Conservation (phyloP, 176 grass and related monocot genomes). For the Elymus sibiricus region DNA sequence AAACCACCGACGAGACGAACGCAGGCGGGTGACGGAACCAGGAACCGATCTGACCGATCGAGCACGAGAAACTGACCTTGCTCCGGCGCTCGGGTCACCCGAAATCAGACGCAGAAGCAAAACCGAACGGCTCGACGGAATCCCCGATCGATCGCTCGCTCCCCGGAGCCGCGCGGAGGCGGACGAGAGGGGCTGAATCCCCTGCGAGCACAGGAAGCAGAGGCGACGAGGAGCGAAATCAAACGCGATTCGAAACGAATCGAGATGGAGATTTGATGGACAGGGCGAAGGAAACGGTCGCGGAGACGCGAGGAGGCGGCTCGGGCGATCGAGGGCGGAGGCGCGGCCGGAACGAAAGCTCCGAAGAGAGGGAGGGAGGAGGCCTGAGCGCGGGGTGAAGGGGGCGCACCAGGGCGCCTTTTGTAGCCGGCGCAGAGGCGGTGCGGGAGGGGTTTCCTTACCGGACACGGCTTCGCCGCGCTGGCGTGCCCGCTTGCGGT, state of each 20-base stretch:
- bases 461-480: conserved; percentile 13
- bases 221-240: neutral
- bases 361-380: no score
- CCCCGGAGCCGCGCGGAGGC: neutral
- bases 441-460: neutral
- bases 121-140: no score
- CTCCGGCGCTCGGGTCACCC: neutral
- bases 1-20: neutral
- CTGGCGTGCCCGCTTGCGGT: neutral
- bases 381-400: neutral
- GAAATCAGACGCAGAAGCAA: no score
- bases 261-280: neutral
- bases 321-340: neutral
- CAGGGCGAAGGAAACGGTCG: neutral
- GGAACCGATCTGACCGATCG: neutral
- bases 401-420: neutral
- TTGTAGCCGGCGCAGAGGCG: conserved; percentile 28
- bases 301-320: neutral
- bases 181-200: neutral
- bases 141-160: neutral
- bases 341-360: neutral
- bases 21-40: conserved; percentile 18
- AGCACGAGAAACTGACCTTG: conserved; percentile 34
- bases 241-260: neutral
- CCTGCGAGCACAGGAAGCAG: neutral